These are phyloP conservation scores for Carpinus viminea DNA, from an alignment of 306 rosid species.

Conservation along the genomic window DNA sequence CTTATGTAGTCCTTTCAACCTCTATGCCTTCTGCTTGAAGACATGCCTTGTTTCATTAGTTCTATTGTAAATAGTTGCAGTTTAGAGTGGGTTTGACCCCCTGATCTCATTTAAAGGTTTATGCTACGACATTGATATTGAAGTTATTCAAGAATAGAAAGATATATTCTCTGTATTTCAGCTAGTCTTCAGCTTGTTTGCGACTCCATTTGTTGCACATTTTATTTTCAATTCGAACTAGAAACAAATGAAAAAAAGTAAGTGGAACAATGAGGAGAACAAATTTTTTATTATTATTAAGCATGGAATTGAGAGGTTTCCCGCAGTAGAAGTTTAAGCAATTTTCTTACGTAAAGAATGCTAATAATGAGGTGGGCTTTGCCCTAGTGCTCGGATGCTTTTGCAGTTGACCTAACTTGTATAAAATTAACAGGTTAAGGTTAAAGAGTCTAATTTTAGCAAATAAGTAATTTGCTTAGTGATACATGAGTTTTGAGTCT, in stretches of 20 bases:
- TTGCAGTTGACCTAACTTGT: too few relatives aligned
- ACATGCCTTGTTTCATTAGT: constrained; percentile 11
- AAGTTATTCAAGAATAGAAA: constrained; percentile 10
- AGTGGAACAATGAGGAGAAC: background rate
- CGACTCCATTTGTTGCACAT: background rate
- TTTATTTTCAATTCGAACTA: background rate
- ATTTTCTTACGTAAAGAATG: background rate
- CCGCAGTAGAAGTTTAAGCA: background rate
- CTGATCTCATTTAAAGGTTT: background rate
- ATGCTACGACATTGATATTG: constrained; percentile 16
- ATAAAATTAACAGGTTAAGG: too few relatives aligned
- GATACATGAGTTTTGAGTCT: too few relatives aligned
- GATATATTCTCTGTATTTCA: background rate
- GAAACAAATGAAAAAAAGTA: background rate
- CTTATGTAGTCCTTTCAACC: constrained; percentile 73
- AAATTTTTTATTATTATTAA: background rate
- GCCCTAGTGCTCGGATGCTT: background rate
- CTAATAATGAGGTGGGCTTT: background rate
- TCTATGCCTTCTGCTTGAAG: constrained; percentile 70
- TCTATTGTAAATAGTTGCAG: constrained; percentile 39
- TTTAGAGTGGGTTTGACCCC: constrained; percentile 1
- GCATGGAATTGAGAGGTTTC: background rate
- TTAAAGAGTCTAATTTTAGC: too few relatives aligned
- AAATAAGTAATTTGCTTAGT: too few relatives aligned
- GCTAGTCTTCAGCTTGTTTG: background rate